These are phyloP conservation scores for Bipolaris victoriae DNA, from an alignment of 2,329 filamentous ascomycete species.

Conservation along the genomic window DNA sequence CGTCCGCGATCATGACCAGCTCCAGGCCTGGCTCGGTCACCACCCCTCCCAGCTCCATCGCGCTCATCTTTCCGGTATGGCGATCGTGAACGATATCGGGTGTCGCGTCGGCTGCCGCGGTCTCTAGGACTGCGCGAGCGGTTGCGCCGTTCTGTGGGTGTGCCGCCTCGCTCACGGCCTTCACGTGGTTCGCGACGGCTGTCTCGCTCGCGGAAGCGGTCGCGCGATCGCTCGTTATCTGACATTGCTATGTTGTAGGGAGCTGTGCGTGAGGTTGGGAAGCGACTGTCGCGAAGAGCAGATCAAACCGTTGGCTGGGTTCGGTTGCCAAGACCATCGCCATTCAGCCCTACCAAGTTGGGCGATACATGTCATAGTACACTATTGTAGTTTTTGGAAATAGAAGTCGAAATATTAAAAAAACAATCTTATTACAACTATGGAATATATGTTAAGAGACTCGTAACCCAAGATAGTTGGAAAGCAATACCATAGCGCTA, in stretches of 20 bases:
- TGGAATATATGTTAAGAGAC: too few species aligned
- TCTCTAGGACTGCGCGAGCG: constrained; percentile 45
- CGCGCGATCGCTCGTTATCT: constrained; percentile 35
- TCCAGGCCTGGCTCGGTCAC: constrained; percentile 17
- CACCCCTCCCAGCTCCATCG: constrained; percentile 23
- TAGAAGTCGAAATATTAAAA: too few species aligned
- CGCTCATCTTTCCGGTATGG: constrained; percentile 32
- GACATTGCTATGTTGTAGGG: constrained; percentile 24
- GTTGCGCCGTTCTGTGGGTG: constrained; percentile 37
- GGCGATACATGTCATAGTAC: background rate
- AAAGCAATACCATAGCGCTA: too few species aligned
- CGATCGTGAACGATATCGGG: constrained; percentile 39
- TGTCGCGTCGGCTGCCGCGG: constrained; percentile 32
- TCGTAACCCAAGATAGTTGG: too few species aligned
- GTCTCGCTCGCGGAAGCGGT: constrained; percentile 30
- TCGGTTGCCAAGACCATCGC: constrained; percentile 15
- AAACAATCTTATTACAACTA: too few species aligned
- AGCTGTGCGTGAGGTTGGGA: constrained; percentile 5
- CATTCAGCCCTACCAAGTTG: constrained; percentile 1
- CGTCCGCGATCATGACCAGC: constrained; percentile 19
- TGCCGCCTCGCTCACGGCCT: constrained; percentile 29
- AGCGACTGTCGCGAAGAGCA: constrained; percentile 9
- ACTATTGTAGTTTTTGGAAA: too few species aligned
- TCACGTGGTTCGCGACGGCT: constrained; percentile 28
- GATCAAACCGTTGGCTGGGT: background rate